Base-by-base conservation (phyloP, 345 rosid genomes). In the Geranium brycei region DNA sequence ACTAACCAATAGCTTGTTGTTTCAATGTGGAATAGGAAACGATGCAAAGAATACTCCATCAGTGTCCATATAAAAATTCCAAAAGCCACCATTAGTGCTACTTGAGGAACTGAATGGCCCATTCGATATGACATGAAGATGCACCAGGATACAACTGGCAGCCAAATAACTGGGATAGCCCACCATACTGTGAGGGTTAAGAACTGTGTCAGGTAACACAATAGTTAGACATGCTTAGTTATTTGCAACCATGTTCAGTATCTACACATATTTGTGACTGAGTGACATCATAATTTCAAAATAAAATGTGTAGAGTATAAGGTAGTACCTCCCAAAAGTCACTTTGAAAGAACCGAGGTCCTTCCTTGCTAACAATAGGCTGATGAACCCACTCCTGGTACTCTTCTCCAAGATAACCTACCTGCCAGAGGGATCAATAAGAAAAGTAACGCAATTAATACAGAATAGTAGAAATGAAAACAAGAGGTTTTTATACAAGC, bases 351-450 rank as follows among this genome's bases (percentile, higher is more conserved):
- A 88, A 85, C 14, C 89, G 80, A 57, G 95, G 95, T 31, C 89
- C 86, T 68, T 82, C 86, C 76, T 75, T 83, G 79, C 76, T 69
- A 31, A 81, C 79, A 35, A 85, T 84, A 62, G 95, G 91, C 83
- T 82, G 82, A 78, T 88, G 91, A 69, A 86, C 89, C 95, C 91
- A 88, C 65, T 84, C 79, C 61, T 88, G 81, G 67, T 88, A 88
- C 40, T 73, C 84, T 72, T 88, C 91, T 75, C 83, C 89, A 58
- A 88, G 95, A 79, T 86, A 81, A 53, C 95, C 95, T 67, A 88
- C 95, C 87, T 82, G 59, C 13, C 4, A 64, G 1, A 56, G 17
- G 60, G 4, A 4, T 14, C 10, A n/a, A 61, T 18, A 32, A 35
- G 3, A 6, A 15, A 11, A 1, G 4, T 61, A 17, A 35, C 3